Conservation (phyloP, 208 protist species). For the Strigomonas galati region DNA sequence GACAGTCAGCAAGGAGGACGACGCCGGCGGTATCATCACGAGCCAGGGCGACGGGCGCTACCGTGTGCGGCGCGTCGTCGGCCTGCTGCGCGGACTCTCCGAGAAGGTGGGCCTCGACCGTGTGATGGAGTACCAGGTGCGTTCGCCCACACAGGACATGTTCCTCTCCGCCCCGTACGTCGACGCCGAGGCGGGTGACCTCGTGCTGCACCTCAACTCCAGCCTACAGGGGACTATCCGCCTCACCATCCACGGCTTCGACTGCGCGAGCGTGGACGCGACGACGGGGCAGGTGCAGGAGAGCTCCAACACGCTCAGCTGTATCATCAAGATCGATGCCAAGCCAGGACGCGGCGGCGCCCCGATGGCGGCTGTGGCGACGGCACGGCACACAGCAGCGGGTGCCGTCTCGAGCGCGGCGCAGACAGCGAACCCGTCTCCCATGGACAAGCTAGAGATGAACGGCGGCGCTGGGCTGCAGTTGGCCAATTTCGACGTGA, state of each 20-base stretch:
- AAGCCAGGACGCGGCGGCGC: neutral
- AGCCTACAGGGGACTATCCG: slow-evolving; percentile 39
- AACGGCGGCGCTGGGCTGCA: neutral
- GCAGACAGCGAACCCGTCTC: neutral
- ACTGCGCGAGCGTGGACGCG: slow-evolving; percentile 47
- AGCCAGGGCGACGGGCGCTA: slow-evolving; percentile 26
- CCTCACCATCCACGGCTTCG: slow-evolving; percentile 39
- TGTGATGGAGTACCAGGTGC: slow-evolving; percentile 67
- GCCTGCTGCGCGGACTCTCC: slow-evolving; percentile 41
- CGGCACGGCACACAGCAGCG: neutral
- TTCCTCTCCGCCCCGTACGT: slow-evolving; percentile 37
- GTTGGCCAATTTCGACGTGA: neutral
- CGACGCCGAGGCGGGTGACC: slow-evolving; percentile 33
- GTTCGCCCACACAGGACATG: slow-evolving; percentile 26
- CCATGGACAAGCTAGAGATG: neutral
- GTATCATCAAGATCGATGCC: slow-evolving; percentile 9
- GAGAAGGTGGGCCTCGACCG: slow-evolving; percentile 60
- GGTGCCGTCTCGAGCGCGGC: neutral
- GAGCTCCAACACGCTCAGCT: slow-evolving; percentile 44
- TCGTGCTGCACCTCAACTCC: slow-evolving; percentile 48
- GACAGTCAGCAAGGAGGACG: neutral
- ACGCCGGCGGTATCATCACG: neutral
- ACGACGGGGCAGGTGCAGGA: slow-evolving; percentile 24
- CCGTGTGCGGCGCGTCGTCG: slow-evolving; percentile 43
- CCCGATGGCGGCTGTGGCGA: neutral